Percentiles rank a stretch among this genome's conserved stretches.
phyloP scores from a whole-genome alignment of 2,329 filamentous ascomycete genomes.

The Hirsutella minnesotensis region DNA sequence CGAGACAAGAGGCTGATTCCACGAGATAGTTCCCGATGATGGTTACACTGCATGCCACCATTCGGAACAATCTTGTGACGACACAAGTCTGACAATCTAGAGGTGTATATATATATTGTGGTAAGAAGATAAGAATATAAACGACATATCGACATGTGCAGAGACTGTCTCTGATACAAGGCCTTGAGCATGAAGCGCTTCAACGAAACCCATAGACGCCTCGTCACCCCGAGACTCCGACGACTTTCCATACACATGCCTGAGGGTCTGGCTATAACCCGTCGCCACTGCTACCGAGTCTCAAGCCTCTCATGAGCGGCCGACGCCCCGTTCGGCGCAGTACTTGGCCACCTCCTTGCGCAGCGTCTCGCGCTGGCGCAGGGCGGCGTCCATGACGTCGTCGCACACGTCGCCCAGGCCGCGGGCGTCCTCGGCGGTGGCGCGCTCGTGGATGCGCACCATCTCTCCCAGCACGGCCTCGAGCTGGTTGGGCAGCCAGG shows the following conservation, averaged over 20 bases:
- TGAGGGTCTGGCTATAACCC: too few species aligned
- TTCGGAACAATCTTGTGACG: too few species aligned
- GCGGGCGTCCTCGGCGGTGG: conserved; percentile 21
- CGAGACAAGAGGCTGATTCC: too few species aligned
- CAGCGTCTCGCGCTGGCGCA: conserved; percentile 52
- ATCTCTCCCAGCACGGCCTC: conserved; percentile 63
- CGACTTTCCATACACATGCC: too few species aligned
- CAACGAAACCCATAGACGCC: not conserved
- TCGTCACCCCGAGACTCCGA: not conserved
- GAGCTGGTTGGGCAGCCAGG: conserved; percentile 75
- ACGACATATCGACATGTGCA: too few species aligned
- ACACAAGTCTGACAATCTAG: too few species aligned
- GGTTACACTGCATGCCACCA: conserved; percentile 3
- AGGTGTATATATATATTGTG: too few species aligned
- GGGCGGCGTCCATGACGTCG: conserved; percentile 56
- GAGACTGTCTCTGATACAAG: too few species aligned
- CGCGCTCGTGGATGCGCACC: conserved; percentile 40
- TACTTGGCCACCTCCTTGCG: conserved; percentile 67
- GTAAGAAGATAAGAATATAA: too few species aligned
- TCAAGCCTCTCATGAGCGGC: conserved; percentile 3
- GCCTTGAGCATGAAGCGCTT: too few species aligned
- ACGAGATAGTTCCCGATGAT: too few species aligned
- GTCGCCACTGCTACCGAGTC: too few species aligned
- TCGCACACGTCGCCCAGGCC: conserved; percentile 34
- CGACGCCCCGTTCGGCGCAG: conserved; percentile 48